phyloP scores from a whole-genome alignment of 2,329 filamentous ascomycete species.

The Cercospora janseana region DNA sequence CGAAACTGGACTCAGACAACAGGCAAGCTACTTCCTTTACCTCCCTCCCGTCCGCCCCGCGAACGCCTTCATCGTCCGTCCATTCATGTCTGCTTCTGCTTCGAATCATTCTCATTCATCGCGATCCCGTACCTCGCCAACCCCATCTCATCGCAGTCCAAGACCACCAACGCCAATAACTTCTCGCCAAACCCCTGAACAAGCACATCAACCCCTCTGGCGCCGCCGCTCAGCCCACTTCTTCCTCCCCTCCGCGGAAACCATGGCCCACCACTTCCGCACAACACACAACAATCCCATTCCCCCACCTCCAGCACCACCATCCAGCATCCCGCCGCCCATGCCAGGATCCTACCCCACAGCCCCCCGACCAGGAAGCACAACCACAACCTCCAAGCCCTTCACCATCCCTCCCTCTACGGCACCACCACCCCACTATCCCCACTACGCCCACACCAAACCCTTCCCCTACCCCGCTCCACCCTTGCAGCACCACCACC shows the following conservation, averaged over 20 bases:
- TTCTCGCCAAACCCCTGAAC: not conserved
- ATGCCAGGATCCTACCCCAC: no score
- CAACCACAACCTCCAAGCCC: no score
- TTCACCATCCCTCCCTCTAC: not conserved
- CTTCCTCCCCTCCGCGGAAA: not conserved
- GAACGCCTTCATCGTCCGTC: not conserved
- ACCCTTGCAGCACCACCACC: not conserved
- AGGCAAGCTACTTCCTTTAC: no score
- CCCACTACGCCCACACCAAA: not conserved
- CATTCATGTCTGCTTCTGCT: no score
- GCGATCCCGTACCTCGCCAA: not conserved
- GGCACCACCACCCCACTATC: not conserved
- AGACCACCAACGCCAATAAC: no score
- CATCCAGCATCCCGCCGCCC: not conserved
- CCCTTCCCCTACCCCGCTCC: not conserved
- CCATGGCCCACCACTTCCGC: conserved; percentile 8
- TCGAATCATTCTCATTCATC: not conserved
- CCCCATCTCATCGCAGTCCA: not conserved
- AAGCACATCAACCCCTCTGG: not conserved
- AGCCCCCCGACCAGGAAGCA: no score
- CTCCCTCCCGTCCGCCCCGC: no score
- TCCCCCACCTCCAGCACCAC: not conserved
- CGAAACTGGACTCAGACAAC: no score
- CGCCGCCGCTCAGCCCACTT: not conserved
- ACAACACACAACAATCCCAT: conserved; percentile 9